phyloP scores from a whole-genome alignment of 805 yeast genomes.

The Pichia californica region DNA sequence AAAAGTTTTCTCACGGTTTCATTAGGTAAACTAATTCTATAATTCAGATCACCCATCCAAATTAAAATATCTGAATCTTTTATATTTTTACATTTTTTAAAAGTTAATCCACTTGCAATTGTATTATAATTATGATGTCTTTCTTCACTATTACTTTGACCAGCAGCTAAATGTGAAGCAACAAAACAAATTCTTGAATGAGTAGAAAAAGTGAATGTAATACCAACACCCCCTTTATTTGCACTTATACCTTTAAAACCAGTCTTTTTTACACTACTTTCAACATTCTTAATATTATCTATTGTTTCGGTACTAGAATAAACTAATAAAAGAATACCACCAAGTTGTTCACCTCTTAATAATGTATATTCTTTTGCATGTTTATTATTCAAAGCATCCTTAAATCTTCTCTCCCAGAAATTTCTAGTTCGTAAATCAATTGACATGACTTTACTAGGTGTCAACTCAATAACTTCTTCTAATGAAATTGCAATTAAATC shows the following conservation, averaged over 20 bases:
- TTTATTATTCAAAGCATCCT: slow-evolving; percentile 36
- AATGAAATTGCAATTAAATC: slow-evolving; percentile 80
- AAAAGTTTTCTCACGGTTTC: slow-evolving; percentile 52
- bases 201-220: slow-evolving; percentile 45
- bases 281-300: slow-evolving; percentile 51
- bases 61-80: slow-evolving; percentile 77
- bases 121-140: slow-evolving; percentile 83
- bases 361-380: slow-evolving; percentile 35
- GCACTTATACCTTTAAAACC: slow-evolving; percentile 90
- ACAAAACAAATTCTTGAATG: slow-evolving; percentile 68
- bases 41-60: slow-evolving; percentile 94
- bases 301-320: slow-evolving; percentile 53
- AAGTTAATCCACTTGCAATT: slow-evolving; percentile 61
- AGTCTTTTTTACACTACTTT: slow-evolving; percentile 75
- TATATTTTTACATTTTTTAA: slow-evolving; percentile 51
- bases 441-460: slow-evolving; percentile 75
- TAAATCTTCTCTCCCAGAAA: slow-evolving; percentile 62
- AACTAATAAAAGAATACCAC: slow-evolving; percentile 72
- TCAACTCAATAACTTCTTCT: slow-evolving; percentile 83
- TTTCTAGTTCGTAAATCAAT: slow-evolving; percentile 57
- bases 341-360: slow-evolving; percentile 73
- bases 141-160: slow-evolving; percentile 71
- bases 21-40: slow-evolving; percentile 65
- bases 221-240: slow-evolving; percentile 53
- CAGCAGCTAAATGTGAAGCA: slow-evolving; percentile 91